phyloP scores from a whole-genome alignment of 177 flowering plant species.

The Telopea speciosissima region DNA sequence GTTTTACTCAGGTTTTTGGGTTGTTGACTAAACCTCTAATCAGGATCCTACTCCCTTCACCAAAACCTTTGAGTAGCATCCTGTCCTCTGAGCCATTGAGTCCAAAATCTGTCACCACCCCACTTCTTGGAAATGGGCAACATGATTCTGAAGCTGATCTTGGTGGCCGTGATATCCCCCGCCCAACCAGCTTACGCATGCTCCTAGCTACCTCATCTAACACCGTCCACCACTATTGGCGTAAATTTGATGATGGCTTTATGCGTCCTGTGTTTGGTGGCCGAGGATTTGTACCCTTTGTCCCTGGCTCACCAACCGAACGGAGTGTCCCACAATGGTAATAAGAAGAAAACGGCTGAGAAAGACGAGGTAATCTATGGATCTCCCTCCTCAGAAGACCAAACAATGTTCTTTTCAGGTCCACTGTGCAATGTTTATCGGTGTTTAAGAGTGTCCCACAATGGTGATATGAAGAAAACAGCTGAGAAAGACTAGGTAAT shows the following conservation, averaged over 20 bases:
- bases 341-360: conserved; percentile 12
- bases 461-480: conserved; percentile 25
- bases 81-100: conserved; percentile 44
- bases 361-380: not conserved
- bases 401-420: not conserved
- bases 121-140: conserved; percentile 50
- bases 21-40: conserved; percentile 78
- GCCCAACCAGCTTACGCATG: conserved; percentile 63
- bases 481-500: not conserved
- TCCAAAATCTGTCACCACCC: conserved; percentile 58
- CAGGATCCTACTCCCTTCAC: conserved; percentile 51
- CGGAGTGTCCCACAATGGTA: conserved; percentile 28
- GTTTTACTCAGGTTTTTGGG: conserved; percentile 65
- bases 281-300: conserved; percentile 67
- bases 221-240: conserved; percentile 83
- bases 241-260: conserved; percentile 73
- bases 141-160: conserved; percentile 41
- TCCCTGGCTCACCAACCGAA: conserved; percentile 79
- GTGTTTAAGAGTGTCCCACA: conserved; percentile 11
- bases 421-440: not conserved
- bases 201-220: conserved; percentile 49
- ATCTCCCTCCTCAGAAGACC: not conserved
- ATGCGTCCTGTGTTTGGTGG: conserved; percentile 96
- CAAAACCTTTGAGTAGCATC: conserved; percentile 31
- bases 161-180: conserved; percentile 20